Percentiles rank a stretch among this genome's conserved stretches.
These are phyloP conservation scores for Quercus bicolor DNA, from an alignment of 306 rosid genomes.

Conservation along the genomic window DNA sequence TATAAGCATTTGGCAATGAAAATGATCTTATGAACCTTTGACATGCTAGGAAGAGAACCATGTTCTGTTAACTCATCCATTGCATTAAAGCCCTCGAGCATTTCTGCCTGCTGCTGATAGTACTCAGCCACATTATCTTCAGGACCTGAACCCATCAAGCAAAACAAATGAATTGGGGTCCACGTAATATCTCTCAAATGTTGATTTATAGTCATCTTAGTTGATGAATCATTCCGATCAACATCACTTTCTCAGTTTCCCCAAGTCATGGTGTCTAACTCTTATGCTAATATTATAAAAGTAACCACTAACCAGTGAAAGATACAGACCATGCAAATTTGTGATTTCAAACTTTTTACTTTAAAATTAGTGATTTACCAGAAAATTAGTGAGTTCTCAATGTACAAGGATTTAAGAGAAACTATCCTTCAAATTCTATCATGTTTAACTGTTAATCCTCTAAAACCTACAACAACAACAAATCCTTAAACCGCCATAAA, in stretches of 20 bases:
- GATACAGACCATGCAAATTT: neutral
- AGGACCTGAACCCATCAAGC: constrained; percentile 49
- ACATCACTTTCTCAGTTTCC: neutral
- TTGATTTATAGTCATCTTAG: neutral
- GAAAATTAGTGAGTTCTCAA: neutral
- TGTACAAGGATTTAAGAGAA: neutral
- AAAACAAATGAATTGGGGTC: neutral
- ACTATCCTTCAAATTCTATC: neutral
- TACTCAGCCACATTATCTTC: constrained; percentile 91
- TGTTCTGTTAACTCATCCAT: constrained; percentile 89
- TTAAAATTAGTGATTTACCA: too few relatives aligned
- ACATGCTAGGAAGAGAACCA: constrained; percentile 85
- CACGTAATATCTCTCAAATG: neutral
- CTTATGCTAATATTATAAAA: neutral
- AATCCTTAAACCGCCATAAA: neutral
- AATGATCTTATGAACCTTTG: constrained; percentile 57
- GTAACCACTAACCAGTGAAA: neutral
- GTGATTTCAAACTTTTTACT: neutral
- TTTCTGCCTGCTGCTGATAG: constrained; percentile 93
- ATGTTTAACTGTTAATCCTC: neutral
- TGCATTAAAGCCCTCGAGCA: constrained; percentile 94
- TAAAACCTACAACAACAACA: neutral
- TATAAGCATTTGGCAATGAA: neutral
- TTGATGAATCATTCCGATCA: neutral
- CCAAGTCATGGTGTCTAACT: neutral